A percentile compares a stretch with the other conserved stretches of the same genome.
These are phyloP conservation scores for Apiotrichum porosum DNA, from an alignment of 1,284 basidiomycete genomes.

Conservation along the genomic window DNA sequence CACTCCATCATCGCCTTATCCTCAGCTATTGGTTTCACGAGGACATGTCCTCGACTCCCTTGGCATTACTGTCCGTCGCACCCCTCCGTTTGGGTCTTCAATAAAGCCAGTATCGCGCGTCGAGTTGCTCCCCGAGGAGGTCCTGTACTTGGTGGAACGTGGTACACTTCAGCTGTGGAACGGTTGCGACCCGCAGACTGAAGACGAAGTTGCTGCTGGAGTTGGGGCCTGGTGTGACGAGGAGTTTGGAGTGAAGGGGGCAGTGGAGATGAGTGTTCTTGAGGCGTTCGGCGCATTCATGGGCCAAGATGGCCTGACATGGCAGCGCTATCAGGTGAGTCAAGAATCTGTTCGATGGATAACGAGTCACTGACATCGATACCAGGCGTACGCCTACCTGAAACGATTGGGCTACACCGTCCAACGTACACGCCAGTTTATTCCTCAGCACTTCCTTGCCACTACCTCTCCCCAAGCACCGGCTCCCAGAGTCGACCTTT, in stretches of 20 bases:
- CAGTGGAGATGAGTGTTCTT: constrained; percentile 90
- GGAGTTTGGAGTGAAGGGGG: constrained; percentile 68
- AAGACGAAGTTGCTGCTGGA: constrained; percentile 16
- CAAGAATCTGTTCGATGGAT: too few relatives aligned
- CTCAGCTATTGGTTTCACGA: constrained; percentile 63
- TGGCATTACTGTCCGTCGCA: constrained; percentile 62
- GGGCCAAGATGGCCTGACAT: constrained; percentile 65
- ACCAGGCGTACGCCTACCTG: constrained; percentile 83
- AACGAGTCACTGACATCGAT: background rate
- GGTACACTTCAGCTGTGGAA: constrained; percentile 81
- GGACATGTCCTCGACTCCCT: constrained; percentile 73
- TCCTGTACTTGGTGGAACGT: constrained; percentile 84
- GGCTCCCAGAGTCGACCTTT: too few relatives aligned
- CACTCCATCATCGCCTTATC: constrained; percentile 31
- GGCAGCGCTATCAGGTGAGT: constrained; percentile 80
- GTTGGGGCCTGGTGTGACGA: constrained; percentile 41
- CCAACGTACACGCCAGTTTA: constrained; percentile 54
- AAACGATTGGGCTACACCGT: constrained; percentile 87
- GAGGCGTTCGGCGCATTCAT: constrained; percentile 83
- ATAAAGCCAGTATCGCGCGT: constrained; percentile 48
- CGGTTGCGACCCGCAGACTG: constrained; percentile 24
- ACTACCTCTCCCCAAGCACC: background rate
- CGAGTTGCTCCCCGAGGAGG: constrained; percentile 91
- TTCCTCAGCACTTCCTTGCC: constrained; percentile 33
- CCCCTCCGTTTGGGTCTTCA: constrained; percentile 51